A percentile compares a stretch with the other conserved stretches of the same genome.
These are phyloP conservation scores for Sugiyamaella novakii DNA, from an alignment of 1,139 yeast genomes.

Conservation along the genomic window DNA sequence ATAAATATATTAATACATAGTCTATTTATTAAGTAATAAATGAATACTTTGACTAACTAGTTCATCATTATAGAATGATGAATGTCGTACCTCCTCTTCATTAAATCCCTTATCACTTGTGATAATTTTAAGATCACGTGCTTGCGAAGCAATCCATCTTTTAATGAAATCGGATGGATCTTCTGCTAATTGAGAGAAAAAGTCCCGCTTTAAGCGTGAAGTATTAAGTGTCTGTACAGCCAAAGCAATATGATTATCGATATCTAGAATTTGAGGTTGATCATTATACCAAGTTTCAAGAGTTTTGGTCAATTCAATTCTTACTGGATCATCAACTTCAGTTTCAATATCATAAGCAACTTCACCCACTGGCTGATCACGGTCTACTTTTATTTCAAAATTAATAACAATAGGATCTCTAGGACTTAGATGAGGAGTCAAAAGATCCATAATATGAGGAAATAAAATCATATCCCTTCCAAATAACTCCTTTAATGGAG, in stretches of 20 bases:
- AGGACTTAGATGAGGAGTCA: constrained; percentile 67
- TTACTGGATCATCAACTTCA: constrained; percentile 58
- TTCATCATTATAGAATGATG: constrained; percentile 78
- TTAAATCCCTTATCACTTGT: constrained; percentile 87
- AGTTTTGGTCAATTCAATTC: constrained; percentile 47
- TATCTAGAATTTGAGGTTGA: constrained; percentile 56
- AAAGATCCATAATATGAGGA: constrained; percentile 71
- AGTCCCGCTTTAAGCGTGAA: constrained; percentile 64
- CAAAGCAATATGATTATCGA: constrained; percentile 62
- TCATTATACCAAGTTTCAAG: constrained; percentile 49
- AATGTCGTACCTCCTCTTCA: constrained; percentile 84
- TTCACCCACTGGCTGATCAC: constrained; percentile 80
- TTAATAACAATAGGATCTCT: constrained; percentile 76
- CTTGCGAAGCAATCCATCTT: constrained; percentile 72
- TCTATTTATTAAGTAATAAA: constrained; percentile 53
- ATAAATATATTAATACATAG: constrained; percentile 5
- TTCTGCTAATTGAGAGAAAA: constrained; percentile 70
- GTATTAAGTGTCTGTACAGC: constrained; percentile 68
- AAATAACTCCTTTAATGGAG: constrained; percentile 56
- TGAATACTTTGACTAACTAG: constrained; percentile 75
- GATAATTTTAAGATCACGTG: constrained; percentile 72
- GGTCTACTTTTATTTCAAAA: constrained; percentile 73
- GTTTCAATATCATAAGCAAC: constrained; percentile 73
- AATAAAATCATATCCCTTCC: constrained; percentile 52
- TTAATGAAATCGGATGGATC: constrained; percentile 78